Conservation (phyloP, 345 rosid genomes). For the Euphorbia lathyris region DNA sequence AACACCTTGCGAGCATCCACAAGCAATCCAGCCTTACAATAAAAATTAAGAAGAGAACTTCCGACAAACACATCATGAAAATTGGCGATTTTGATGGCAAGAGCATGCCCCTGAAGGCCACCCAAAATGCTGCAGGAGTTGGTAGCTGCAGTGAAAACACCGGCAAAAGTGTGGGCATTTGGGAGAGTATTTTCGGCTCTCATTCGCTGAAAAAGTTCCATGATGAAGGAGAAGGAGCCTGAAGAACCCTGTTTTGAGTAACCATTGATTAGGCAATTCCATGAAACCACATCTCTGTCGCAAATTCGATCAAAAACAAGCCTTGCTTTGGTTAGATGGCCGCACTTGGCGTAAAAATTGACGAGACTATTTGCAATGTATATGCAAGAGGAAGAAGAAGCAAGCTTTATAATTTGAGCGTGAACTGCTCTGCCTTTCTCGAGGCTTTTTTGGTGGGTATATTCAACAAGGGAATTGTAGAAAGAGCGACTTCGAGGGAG, state of each 20-base stretch:
- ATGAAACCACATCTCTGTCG: slow-evolving; percentile 62
- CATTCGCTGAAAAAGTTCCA: slow-evolving; percentile 65
- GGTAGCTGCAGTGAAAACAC: slow-evolving; percentile 65
- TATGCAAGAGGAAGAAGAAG: slow-evolving; percentile 30
- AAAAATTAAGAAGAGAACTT: slow-evolving; percentile 65
- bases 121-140: slow-evolving; percentile 27
- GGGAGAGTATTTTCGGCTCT: slow-evolving; percentile 58
- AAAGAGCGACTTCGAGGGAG: slow-evolving; percentile 34
- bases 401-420: slow-evolving; percentile 45
- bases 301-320: slow-evolving; percentile 49
- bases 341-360: slow-evolving; percentile 67
- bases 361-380: slow-evolving; percentile 61
- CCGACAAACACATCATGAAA: slow-evolving; percentile 72
- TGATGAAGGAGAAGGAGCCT: slow-evolving; percentile 37
- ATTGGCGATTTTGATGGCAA: slow-evolving; percentile 50
- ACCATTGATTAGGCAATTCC: slow-evolving; percentile 83
- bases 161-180: slow-evolving; percentile 71
- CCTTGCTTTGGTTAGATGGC: slow-evolving; percentile 44
- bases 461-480: slow-evolving; percentile 40
- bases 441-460: slow-evolving; percentile 46
- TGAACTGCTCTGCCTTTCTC: slow-evolving; percentile 56
- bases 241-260: slow-evolving; percentile 52
- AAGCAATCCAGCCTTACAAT: slow-evolving; percentile 53
- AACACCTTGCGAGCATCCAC: slow-evolving; percentile 59
- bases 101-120: slow-evolving; percentile 65